phyloP scores from a whole-genome alignment of 805 yeast species.

The Candida oleophila region DNA sequence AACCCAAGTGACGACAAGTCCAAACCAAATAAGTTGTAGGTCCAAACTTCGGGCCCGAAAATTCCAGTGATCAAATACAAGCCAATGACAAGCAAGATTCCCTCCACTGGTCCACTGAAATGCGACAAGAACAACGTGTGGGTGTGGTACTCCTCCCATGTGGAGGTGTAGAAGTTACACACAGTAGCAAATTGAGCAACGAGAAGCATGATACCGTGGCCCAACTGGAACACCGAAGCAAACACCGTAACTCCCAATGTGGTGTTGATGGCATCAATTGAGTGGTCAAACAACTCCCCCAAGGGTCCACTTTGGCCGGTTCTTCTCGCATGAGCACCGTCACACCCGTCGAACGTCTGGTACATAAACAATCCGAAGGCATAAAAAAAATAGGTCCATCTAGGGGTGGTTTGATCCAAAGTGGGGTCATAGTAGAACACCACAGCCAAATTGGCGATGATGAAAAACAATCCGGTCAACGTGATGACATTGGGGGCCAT shows the following conservation, averaged over 20 bases:
- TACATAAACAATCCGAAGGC: constrained; percentile 85
- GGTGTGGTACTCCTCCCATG: constrained; percentile 96
- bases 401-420: constrained; percentile 58
- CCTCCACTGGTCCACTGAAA: constrained; percentile 95
- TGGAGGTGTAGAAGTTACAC: constrained; percentile 80
- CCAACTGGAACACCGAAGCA: constrained; percentile 74
- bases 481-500: constrained; percentile 95
- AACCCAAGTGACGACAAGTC: constrained; percentile 36
- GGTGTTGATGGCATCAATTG: constrained; percentile 72
- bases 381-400: constrained; percentile 74
- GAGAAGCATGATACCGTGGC: constrained; percentile 60
- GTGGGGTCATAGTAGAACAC: constrained; percentile 75
- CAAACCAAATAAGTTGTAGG: constrained; percentile 37
- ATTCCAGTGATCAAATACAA: constrained; percentile 64
- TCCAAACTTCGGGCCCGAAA: constrained; percentile 72
- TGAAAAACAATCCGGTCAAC: constrained; percentile 71
- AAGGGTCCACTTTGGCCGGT: constrained; percentile 94
- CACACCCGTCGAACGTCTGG: constrained; percentile 95
- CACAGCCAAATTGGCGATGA: constrained; percentile 59
- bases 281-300: constrained; percentile 93
- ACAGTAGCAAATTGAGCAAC: constrained; percentile 71
- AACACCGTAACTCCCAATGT: constrained; percentile 75
- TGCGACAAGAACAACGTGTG: constrained; percentile 74
- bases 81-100: constrained; percentile 62
- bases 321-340: constrained; percentile 92